phyloP scores from a whole-genome alignment of 805 yeast species.

The Lipomyces sp. region DNA sequence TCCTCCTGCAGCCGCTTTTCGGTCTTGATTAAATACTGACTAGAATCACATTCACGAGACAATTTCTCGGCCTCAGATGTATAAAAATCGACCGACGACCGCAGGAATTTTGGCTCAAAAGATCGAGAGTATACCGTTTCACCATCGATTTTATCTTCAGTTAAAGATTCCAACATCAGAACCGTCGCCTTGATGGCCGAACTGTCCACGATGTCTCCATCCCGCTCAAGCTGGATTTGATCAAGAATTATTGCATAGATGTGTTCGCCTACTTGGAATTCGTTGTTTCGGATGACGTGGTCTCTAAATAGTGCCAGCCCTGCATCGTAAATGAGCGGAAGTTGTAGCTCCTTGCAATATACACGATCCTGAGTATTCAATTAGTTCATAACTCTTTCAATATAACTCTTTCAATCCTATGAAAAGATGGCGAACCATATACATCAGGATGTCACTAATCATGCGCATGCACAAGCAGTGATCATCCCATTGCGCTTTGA shows the following conservation, averaged over 20 bases:
- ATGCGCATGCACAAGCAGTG: conserved; percentile 74
- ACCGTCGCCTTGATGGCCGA: conserved; percentile 64
- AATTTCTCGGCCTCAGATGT: conserved; percentile 52
- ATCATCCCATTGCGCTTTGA: conserved; percentile 65
- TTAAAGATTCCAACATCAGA: conserved; percentile 71
- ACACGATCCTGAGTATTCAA: conserved; percentile 63
- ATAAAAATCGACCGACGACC: conserved; percentile 62
- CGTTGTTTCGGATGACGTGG: conserved; percentile 57
- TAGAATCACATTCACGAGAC: conserved; percentile 53
- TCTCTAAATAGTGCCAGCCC: conserved; percentile 73
- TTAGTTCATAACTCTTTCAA: not conserved
- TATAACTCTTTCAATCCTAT: not conserved
- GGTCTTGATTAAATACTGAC: conserved; percentile 59
- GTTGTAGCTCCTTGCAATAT: conserved; percentile 69
- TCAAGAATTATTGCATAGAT: conserved; percentile 57
- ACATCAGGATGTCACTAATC: conserved; percentile 83
- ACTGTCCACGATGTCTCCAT: conserved; percentile 61
- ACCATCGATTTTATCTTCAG: conserved; percentile 48
- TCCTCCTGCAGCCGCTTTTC: conserved; percentile 65
- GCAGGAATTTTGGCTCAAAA: conserved; percentile 70
- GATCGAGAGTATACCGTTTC: conserved; percentile 66
- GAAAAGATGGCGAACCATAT: conserved; percentile 50
- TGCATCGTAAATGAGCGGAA: conserved; percentile 69
- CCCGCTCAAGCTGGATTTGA: conserved; percentile 62
- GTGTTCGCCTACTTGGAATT: conserved; percentile 56